Base-by-base conservation (phyloP, 1,284 basidiomycete species). In the Puccinia hordei region DNA sequence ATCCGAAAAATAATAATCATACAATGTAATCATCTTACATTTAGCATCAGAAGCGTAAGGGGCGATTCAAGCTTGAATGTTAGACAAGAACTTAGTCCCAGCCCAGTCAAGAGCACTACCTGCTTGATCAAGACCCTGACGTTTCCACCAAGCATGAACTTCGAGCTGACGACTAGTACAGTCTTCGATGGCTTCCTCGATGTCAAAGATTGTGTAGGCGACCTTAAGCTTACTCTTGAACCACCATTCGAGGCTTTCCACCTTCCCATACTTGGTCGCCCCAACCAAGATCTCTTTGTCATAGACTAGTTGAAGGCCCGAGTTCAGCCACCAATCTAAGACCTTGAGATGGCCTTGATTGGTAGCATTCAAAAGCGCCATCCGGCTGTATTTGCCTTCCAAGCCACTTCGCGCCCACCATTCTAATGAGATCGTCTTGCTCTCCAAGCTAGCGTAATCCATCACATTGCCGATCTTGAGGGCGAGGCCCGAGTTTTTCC, bases 171-270 rank as follows among this genome's bases (percentile, higher is more conserved):
- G 91, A 13, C 90, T 91, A 72, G 92, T 91, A 0, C 91, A 90
- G 83, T 93, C 92, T 85, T 93, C 92, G 82, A 93, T 85, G 3
- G 92, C 92, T 86, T 93, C 93, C 84, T 94, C 92, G 77, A 86
- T 85, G 71, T 93, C 92, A 84, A 92, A 93, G 88, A 92, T 90
- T 72, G 92, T 89, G 85, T 92, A 93, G 83, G 91, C 90, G 81
- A 93, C 90, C 4, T 90, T 88, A 69, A 93, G 87, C 10, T 90
- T 90, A 75, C 89, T 91, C 82, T 89, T 89, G 82, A 92, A 89
- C 93, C 93, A 94, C 92, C 92, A 94, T 82, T 92, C 90, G 41
- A 94, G 86, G 30, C 92, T 91, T 83, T 91, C 91, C n/a, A 91
- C 90, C 57, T 90, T 88, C 82, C 93, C 92, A 85, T 92, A 90